Conservation (phyloP, 2,329 filamentous ascomycete genomes). For the Ceratocystis colombiana region DNA sequence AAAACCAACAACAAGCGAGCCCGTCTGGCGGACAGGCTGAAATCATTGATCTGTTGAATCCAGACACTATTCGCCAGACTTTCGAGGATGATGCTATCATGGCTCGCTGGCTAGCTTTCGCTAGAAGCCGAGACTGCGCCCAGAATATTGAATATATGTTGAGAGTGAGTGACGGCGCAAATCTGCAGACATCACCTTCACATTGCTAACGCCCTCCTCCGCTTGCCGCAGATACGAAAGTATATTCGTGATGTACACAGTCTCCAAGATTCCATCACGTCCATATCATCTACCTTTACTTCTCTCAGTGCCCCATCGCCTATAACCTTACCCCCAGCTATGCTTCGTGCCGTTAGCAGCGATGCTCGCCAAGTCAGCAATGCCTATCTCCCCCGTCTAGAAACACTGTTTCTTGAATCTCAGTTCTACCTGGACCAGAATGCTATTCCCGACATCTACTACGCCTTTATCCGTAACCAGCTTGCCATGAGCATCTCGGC, state of each 20-base stretch:
- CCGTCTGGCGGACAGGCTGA: neutral
- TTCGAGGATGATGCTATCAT: constrained; percentile 9
- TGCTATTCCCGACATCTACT: constrained; percentile 40
- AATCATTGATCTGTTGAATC: constrained; percentile 11
- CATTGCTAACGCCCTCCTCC: neutral
- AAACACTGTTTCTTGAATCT: constrained; percentile 38
- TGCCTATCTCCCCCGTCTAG: constrained; percentile 39
- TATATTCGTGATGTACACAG: constrained; percentile 39
- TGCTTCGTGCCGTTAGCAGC: constrained; percentile 37
- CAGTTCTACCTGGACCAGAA: constrained; percentile 38
- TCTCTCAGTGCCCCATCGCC: constrained; percentile 37
- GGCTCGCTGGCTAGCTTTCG: constrained; percentile 36
- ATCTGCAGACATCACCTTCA: neutral
- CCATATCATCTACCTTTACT: constrained; percentile 38
- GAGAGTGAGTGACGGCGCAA: constrained; percentile 34
- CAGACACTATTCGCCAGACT: constrained; percentile 3
- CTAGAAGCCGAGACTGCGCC: constrained; percentile 38
- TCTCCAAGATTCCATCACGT: constrained; percentile 34
- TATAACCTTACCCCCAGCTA: constrained; percentile 35
- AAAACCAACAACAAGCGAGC: neutral
- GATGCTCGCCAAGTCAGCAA: constrained; percentile 40
- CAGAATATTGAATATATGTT: constrained; percentile 45
- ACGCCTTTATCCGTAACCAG: constrained; percentile 44
- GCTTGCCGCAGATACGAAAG: constrained; percentile 33
- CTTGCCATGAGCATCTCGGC: constrained; percentile 39